Percentiles rank a stretch among this genome's conserved stretches.
These are phyloP conservation scores for Flaveria robusta DNA, from an alignment of 129 eudicot species.

Conservation along the genomic window DNA sequence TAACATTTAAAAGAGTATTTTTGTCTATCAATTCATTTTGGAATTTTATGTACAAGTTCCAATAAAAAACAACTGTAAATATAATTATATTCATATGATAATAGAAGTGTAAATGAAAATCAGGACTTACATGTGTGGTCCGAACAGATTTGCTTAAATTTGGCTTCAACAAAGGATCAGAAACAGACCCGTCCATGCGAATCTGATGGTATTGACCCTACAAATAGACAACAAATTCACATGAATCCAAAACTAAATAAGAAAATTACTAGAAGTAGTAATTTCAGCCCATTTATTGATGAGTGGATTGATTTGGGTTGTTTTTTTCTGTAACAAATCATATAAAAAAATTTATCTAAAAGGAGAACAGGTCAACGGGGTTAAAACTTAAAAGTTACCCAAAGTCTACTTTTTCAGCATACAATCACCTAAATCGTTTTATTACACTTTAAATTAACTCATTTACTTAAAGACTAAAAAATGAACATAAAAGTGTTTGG, in stretches of 20 bases:
- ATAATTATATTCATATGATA: slow-evolving; percentile 13
- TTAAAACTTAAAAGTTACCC: background rate
- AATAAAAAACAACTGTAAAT: slow-evolving; percentile 4
- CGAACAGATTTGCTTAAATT: slow-evolving; percentile 48
- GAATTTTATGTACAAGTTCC: background rate
- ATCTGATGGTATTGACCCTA: slow-evolving; percentile 50
- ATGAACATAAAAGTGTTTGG: background rate
- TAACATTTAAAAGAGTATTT: background rate
- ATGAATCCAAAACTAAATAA: slow-evolving; percentile 23
- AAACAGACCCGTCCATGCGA: slow-evolving; percentile 44
- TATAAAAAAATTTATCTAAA: background rate
- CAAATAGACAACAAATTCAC: slow-evolving; percentile 28
- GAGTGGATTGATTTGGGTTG: background rate
- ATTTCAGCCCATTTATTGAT: background rate
- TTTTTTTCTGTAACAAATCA: background rate
- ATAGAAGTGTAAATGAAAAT: background rate
- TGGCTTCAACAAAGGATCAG: slow-evolving; percentile 53
- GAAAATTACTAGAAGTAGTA: background rate
- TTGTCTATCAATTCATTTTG: background rate
- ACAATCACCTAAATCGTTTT: background rate
- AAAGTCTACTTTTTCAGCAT: background rate
- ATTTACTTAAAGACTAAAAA: background rate
- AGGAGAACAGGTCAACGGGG: background rate
- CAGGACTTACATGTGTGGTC: slow-evolving; percentile 49
- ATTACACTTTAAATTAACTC: background rate